Evolutionary conservation across 108 stramenopile genomes (phyloP), one percentile per base, ranked within the genome.

Genomic region (Nitzschia sp.): DNA sequence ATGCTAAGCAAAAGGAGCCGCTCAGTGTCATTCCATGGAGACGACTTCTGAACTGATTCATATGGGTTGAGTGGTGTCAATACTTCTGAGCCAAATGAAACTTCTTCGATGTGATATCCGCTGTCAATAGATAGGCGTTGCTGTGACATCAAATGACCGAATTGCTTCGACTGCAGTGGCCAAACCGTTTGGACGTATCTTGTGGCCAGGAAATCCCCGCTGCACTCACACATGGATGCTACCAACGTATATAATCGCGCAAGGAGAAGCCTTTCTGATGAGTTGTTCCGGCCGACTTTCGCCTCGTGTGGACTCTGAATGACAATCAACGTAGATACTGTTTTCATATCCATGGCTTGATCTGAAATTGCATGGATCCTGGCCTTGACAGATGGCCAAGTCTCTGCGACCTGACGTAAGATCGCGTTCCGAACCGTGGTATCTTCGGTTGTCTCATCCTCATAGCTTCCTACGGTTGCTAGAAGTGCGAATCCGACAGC

Each of bases 311-410:
- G 7, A 48, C 24, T 17, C 48, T 12, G 22, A 10, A 73, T 25
- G 10, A 50, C 44, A 3, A 64, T 24, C 53, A 56, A 65, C 7
- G 64, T 65, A 17, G 48, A 48, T 11, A 52, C 57, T 22, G 25
- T 55, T 22, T 38, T 46, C 11, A 46, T 64, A 39, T 38, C 61
- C 22, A 59, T 15, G n/a, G 54, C 63, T 8, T 60, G 12, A 11
- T 63, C 63, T 8, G 63, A 41, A 9, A 76, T n/a, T 0, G 57
- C 51, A 0, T 21, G 22, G 6, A 76, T 65, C 12, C 75, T 46
- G 26, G 75, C 75, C 26, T 68, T 56, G 1, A 76, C 53, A 11
- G 75, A 69, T 6, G 75, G 75, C 75, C 75, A 76, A 25, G 68
- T 57, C 17, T 41, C 52, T 9, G 67, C 68, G n/a, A 67, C 68